phyloP scores from a whole-genome alignment of 805 yeast genomes.

The Kockiozyma suomiensis region DNA sequence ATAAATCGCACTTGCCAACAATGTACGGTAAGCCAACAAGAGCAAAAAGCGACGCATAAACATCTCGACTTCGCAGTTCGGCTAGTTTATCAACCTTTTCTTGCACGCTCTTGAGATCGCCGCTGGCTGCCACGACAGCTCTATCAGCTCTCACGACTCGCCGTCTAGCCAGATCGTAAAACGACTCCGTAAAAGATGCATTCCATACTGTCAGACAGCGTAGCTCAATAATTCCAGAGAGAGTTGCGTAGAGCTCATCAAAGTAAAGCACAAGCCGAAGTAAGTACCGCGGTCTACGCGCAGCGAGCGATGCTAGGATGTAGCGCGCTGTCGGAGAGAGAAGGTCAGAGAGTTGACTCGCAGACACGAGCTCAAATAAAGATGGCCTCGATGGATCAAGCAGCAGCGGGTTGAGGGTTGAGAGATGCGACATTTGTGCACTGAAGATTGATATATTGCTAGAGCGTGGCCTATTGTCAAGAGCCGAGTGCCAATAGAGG shows the following conservation, averaged over 20 bases:
- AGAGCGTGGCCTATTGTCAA: background rate
- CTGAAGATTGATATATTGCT: background rate
- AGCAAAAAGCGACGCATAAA: conserved; percentile 52
- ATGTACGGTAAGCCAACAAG: conserved; percentile 66
- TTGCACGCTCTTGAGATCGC: conserved; percentile 36
- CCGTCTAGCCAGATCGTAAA: conserved; percentile 81
- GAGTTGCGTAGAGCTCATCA: conserved; percentile 70
- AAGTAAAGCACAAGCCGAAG: conserved; percentile 64
- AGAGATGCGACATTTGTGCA: conserved; percentile 33
- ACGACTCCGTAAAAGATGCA: conserved; percentile 85
- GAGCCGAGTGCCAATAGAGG: too few relatives aligned
- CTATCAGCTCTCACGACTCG: conserved; percentile 40
- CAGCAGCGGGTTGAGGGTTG: conserved; percentile 68
- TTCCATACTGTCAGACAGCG: conserved; percentile 72
- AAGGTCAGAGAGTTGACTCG: conserved; percentile 73
- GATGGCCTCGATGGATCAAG: conserved; percentile 80
- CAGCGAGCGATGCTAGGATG: conserved; percentile 78
- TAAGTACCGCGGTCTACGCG: conserved; percentile 70
- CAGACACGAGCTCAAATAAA: conserved; percentile 81
- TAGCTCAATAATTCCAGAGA: conserved; percentile 70
- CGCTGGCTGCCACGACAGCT: conserved; percentile 36
- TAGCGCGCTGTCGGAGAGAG: conserved; percentile 82
- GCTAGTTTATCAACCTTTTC: conserved; percentile 43
- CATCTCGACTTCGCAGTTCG: conserved; percentile 59
- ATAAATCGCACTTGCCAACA: conserved; percentile 64